phyloP scores from a whole-genome alignment of 257 asterid genomes.

The Solanum ossicruentum region DNA sequence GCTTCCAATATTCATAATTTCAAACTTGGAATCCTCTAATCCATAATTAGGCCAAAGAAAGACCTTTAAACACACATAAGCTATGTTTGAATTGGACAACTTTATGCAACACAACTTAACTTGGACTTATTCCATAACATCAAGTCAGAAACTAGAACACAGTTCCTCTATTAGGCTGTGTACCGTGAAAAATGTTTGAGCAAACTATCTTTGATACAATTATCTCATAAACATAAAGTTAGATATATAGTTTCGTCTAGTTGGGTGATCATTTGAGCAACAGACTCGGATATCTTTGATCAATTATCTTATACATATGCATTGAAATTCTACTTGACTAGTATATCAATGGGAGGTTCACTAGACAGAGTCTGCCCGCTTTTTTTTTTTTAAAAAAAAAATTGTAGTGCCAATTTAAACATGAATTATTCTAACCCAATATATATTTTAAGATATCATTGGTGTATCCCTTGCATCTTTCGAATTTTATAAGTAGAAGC shows the following conservation, averaged over 20 bases:
- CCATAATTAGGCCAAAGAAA: background rate
- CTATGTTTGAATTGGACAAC: background rate
- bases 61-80: background rate
- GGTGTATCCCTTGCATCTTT: background rate
- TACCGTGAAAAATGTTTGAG: background rate
- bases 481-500: background rate
- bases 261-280: background rate
- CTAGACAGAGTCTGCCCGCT: background rate
- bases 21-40: background rate
- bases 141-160: background rate
- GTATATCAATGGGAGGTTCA: no score
- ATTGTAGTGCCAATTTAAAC: background rate
- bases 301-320: background rate
- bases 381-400: background rate
- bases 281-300: background rate
- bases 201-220: background rate
- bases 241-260: background rate
- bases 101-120: background rate
- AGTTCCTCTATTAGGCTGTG: background rate
- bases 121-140: background rate
- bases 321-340: background rate
- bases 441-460: background rate
- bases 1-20: background rate
- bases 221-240: background rate
- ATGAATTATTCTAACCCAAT: background rate